A percentile compares a stretch with the other conserved stretches of the same genome.
phyloP scores from a whole-genome alignment of 371 early-diverging fungal genomes.

The Umbelopsis sp. region DNA sequence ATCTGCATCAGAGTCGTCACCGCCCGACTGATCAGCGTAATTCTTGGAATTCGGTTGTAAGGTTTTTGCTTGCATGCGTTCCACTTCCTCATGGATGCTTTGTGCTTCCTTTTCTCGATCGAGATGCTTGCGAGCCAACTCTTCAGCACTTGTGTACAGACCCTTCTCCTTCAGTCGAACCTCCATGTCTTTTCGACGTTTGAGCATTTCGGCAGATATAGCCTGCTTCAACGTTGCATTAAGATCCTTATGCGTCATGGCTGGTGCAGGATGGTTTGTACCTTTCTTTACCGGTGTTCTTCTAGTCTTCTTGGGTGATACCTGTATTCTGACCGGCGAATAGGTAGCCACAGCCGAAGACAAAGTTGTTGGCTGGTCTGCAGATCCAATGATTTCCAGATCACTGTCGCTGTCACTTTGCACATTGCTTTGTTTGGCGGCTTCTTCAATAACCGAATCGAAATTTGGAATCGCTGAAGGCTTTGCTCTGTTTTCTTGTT shows the following conservation, averaged over 20 bases:
- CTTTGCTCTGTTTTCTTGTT: background rate
- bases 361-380: slow-evolving; percentile 11
- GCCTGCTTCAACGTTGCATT: slow-evolving; percentile 32
- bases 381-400: slow-evolving; percentile 27
- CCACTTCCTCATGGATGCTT: slow-evolving; percentile 29
- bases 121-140: slow-evolving; percentile 35
- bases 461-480: background rate
- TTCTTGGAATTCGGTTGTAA: slow-evolving; percentile 3
- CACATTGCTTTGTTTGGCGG: background rate
- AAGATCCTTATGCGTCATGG: slow-evolving; percentile 29
- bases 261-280: background rate
- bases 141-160: slow-evolving; percentile 37
- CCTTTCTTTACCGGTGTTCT: slow-evolving; percentile 11
- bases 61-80: slow-evolving; percentile 22
- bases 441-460: background rate
- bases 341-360: slow-evolving; percentile 1
- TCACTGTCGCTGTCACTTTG: slow-evolving; percentile 25
- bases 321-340: background rate
- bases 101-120: slow-evolving; percentile 41
- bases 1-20: slow-evolving; percentile 19
- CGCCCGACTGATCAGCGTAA: slow-evolving; percentile 16
- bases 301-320: background rate
- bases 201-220: slow-evolving; percentile 36
- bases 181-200: slow-evolving; percentile 39
- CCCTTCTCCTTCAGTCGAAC: slow-evolving; percentile 39